Base-by-base conservation (phyloP, 2,329 filamentous ascomycete genomes). In the Botrytis byssoidea region DNA sequence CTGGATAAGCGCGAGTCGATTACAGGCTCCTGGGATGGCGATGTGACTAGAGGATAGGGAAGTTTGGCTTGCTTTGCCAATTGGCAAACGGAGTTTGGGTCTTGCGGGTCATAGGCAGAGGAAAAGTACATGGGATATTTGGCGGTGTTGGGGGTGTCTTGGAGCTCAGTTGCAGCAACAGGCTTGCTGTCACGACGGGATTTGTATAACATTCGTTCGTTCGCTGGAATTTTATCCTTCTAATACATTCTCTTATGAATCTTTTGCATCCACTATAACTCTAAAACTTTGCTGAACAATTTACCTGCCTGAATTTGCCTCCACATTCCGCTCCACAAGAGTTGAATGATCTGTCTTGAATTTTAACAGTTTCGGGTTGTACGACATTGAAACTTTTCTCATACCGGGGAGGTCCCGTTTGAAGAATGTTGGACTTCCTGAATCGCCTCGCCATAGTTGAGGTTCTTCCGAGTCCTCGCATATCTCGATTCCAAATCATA, bases 31-130 rank as follows among this genome's bases (percentile, higher is more conserved):
- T 4, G 60, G 60, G 6, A 66, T 71, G 46, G 46, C 70, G 14
- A 71, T 66, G 60, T 66, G 60, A 71, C 70, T 57, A 51, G 32
- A 71, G 22, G 35, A 71, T 66, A 7, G 64, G 46, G 37, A 51
- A 40, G 5, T 66, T 66, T 55, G 22, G 20, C 22, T 57, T 65
- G n/a, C 18, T 55, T 57, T 65, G 16, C 29, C 55, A n/a, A 9
- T 57, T 42, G 60, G 29, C 3, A 42, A 42, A 44, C 4, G 59
- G 46, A 32, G 32, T 65, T 71, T 71, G 44, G 70, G 20, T 22
- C 18, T 35, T 29, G 29, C 29, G 18, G 51, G 37, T n/a, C 20
- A 70, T 35, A 60, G 57, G 48, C 22, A 44, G 10, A 25, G 42
- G 35, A 66, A 42, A 35, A 37, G n/a, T 20, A n/a, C 10, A 35